Evolutionary conservation across 805 yeast genomes (phyloP), one percentile per base, ranked within the genome.

Genomic region (Debaryomyces prosopidis): DNA sequence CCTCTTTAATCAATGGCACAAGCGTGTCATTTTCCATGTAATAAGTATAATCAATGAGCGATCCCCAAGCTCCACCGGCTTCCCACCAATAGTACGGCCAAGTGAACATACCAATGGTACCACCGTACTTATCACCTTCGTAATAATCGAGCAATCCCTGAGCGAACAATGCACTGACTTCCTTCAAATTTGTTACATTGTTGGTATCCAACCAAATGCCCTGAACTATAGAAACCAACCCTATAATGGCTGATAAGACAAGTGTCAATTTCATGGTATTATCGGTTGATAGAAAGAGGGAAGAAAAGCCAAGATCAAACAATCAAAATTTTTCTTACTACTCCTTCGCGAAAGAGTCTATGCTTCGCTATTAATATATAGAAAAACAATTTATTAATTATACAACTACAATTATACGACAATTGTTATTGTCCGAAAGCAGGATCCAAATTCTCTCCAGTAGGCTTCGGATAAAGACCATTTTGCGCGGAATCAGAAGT

Each of bases 71-170:
- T 49, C 91, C 96, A 53, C 98, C 98, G 8, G 97, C 96, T 69
- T 90, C 89, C 97, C 97, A 91, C 99, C 98, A 92, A 75, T 92
- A 92, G 75, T 92, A 91, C 0, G 98, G 98, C 59, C 75, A 70
- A 10, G 84, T 72, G 64, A 94, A 91, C 90, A 87, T 83, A 36
- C 98, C 99, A 20, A 87, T 73, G 4, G 90, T 79, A 7, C 91
- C 86, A 30, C 97, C 97, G 36, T 74, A 63, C 30, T 75, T 62
- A 50, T 63, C 57, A 33, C 95, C 92, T 12, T 77, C 81, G 59
- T 90, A 90, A 65, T 90, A 90, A 69, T 88, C 91, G 73, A 90
- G 73, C 45, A 89, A 69, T 50, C 97, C 97, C 36, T 74, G 63
- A 2, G 84, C 82, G 15, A 90, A 71, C 38, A 80, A 63, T 0